A percentile compares a stretch with the other conserved stretches of the same genome.
Evolutionary conservation across 148 eudicot genomes (phyloP).

Genomic region (Chenopodium berlandieri): DNA sequence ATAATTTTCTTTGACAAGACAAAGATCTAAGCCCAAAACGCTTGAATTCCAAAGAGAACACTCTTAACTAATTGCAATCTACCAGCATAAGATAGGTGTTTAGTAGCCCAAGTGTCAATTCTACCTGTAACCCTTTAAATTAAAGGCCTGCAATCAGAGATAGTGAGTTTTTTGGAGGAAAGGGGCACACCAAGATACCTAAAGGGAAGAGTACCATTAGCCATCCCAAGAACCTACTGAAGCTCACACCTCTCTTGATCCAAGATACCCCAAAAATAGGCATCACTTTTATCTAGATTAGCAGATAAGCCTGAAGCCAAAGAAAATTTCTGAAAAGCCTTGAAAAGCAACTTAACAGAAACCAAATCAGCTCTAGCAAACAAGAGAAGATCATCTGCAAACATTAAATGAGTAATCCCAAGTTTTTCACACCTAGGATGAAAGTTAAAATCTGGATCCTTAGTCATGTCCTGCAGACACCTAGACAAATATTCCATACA

Average conservation of each 20-base stretch:
- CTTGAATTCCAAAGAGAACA: too few species aligned
- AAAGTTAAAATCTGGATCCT: too few species aligned
- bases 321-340: not conserved
- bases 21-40: too few species aligned
- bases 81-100: not conserved
- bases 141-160: not conserved
- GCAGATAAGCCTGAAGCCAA: not conserved
- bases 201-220: not conserved
- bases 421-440: not conserved
- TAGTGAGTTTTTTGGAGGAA: not conserved
- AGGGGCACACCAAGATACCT: not conserved
- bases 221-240: not conserved
- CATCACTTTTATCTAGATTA: not conserved
- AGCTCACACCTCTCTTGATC: not conserved
- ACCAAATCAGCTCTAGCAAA: not conserved
- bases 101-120: not conserved
- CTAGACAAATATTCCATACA: too few species aligned
- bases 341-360: not conserved
- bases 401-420: not conserved
- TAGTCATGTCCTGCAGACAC: too few species aligned
- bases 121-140: not conserved
- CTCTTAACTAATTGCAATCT: not conserved
- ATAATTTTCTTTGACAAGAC: too few species aligned
- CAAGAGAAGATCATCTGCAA: not conserved
- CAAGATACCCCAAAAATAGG: not conserved